Evolutionary conservation across 2,329 filamentous ascomycete species (phyloP).

Genomic region (Penicillium sp.): DNA sequence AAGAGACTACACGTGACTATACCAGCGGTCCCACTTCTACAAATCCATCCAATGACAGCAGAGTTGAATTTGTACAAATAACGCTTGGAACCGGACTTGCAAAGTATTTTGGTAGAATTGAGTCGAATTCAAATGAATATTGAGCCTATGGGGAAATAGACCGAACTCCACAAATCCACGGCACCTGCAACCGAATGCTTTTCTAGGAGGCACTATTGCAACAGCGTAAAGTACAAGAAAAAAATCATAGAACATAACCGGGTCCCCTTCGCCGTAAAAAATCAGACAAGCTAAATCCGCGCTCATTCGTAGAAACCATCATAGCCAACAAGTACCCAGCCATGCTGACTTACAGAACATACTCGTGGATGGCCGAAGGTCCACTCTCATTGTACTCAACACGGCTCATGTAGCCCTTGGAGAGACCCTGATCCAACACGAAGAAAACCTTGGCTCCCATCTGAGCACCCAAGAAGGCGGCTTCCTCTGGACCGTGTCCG

Average conservation of each 20-base stretch:
- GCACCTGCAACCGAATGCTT: conserved; percentile 21
- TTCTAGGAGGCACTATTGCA: conserved; percentile 21
- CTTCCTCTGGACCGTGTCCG: conserved; percentile 67
- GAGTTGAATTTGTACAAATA: neutral
- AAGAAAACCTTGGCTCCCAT: conserved; percentile 78
- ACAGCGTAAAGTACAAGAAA: conserved; percentile 22
- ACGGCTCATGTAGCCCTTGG: conserved; percentile 68
- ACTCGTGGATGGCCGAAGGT: conserved; percentile 64
- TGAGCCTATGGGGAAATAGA: conserved; percentile 1
- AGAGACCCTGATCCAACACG: conserved; percentile 65
- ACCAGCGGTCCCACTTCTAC: neutral
- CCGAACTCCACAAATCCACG: conserved; percentile 26
- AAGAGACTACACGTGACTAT: neutral
- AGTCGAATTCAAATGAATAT: neutral
- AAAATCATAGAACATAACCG: conserved; percentile 6
- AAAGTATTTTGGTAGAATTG: neutral
- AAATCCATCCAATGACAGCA: neutral
- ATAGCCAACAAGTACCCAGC: conserved; percentile 1
- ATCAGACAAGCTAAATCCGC: neutral
- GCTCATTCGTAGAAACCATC: conserved; percentile 15
- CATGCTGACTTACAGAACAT: conserved; percentile 33
- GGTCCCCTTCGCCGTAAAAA: conserved; percentile 9
- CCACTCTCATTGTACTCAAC: conserved; percentile 69
- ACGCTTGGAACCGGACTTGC: neutral
- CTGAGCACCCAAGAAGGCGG: conserved; percentile 82